Evolutionary conservation across 805 yeast species (phyloP).

Genomic region (Gaillardinia entomophila): DNA sequence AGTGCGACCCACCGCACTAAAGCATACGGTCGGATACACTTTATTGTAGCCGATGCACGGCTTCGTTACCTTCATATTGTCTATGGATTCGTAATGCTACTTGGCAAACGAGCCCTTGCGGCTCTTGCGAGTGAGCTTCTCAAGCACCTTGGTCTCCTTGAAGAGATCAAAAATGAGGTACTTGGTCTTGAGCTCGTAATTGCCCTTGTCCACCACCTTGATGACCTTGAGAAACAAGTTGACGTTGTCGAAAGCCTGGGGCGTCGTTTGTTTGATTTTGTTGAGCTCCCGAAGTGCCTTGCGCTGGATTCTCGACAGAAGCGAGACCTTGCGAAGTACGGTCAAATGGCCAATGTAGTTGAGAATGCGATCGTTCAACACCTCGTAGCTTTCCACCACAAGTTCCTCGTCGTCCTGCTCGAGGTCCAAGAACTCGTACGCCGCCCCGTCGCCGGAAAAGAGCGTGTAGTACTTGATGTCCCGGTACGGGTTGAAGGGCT

Average conservation of each 20-base stretch:
- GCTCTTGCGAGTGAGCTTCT: constrained; percentile 43
- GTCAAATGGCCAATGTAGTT: constrained; percentile 47
- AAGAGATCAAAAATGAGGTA: constrained; percentile 57
- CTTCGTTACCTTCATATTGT: background rate
- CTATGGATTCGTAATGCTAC: constrained; percentile 1
- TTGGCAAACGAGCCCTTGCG: constrained; percentile 15
- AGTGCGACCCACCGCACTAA: no score
- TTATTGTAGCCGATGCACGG: background rate
- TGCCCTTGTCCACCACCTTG: constrained; percentile 48
- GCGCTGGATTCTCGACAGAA: constrained; percentile 35
- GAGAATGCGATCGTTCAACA: constrained; percentile 18
- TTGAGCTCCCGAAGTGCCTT: constrained; percentile 55
- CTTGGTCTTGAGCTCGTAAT: constrained; percentile 59
- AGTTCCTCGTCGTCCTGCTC: constrained; percentile 7
- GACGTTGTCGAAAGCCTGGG: constrained; percentile 50
- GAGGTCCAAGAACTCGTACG: background rate
- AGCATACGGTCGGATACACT: no score
- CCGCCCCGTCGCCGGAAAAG: constrained; percentile 6
- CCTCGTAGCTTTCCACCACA: constrained; percentile 7
- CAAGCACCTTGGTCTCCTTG: constrained; percentile 48
- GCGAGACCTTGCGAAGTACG: constrained; percentile 17
- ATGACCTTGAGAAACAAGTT: constrained; percentile 47
- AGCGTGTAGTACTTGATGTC: constrained; percentile 8
- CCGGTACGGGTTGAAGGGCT: constrained; percentile 8
- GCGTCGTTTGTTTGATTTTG: constrained; percentile 44